Conservation (phyloP, 345 rosid genomes). For the Hibiscus tridactylites region DNA sequence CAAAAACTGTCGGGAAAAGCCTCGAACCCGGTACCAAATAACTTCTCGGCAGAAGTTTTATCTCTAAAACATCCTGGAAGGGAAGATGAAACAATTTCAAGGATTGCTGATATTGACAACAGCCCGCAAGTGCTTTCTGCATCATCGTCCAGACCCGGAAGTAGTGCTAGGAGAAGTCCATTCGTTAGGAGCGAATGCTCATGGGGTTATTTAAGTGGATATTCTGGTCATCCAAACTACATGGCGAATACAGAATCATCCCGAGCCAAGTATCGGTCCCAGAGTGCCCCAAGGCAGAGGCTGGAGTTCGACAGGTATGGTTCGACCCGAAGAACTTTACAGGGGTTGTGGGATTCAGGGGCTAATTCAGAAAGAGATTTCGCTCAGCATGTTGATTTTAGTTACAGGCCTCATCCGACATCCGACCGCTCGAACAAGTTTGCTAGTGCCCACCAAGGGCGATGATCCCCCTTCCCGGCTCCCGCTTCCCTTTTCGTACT, state of each 20-base stretch:
- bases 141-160: constrained; percentile 59
- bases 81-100: constrained; percentile 24
- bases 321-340: constrained; percentile 29
- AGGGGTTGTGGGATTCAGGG: constrained; percentile 37
- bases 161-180: constrained; percentile 56
- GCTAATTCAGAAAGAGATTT: constrained; percentile 39
- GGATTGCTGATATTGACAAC: constrained; percentile 39
- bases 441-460: constrained; percentile 27
- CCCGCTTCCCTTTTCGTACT: not conserved
- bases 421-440: constrained; percentile 26
- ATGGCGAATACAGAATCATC: constrained; percentile 93
- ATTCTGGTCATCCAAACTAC: constrained; percentile 71
- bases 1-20: constrained; percentile 34
- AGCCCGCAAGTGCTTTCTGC: constrained; percentile 62
- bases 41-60: constrained; percentile 36
- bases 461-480: constrained; percentile 13
- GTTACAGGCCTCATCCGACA: constrained; percentile 26
- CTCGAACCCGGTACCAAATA: constrained; percentile 23
- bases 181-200: constrained; percentile 75
- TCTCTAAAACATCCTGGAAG: constrained; percentile 22
- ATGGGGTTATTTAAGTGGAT: constrained; percentile 53
- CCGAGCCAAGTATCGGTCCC: constrained; percentile 76
- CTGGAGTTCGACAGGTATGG: constrained; percentile 46
- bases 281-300: constrained; percentile 94
- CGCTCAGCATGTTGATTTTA: constrained; percentile 28